Evolutionary conservation across 257 asterid species (phyloP).

Genomic region (Lycium ferocissimum): DNA sequence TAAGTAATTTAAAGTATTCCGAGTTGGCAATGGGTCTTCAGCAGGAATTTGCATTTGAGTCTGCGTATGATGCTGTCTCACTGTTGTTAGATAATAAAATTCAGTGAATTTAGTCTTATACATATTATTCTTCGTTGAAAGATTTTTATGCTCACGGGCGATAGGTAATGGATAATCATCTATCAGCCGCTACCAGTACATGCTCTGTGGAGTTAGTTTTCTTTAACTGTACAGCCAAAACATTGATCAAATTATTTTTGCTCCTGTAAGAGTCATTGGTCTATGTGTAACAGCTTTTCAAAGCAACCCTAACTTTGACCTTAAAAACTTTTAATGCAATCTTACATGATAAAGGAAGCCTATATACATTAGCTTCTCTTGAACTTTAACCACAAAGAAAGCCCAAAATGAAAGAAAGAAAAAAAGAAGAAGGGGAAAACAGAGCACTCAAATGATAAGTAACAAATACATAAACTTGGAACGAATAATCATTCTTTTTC

Average conservation of each 20-base stretch:
- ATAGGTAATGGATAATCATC: background rate
- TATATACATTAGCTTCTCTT: slow-evolving; percentile 57
- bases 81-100: background rate
- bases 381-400: slow-evolving; percentile 34
- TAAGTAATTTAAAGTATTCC: background rate
- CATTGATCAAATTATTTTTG: slow-evolving; percentile 5
- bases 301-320: slow-evolving; percentile 2
- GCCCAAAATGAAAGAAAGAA: background rate
- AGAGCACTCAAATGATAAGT: slow-evolving; percentile 11
- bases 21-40: background rate
- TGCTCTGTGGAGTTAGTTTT: background rate
- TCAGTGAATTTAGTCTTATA: background rate
- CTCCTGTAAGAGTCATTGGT: background rate
- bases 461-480: background rate
- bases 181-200: background rate
- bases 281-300: background rate
- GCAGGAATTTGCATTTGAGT: background rate
- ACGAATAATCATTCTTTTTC: slow-evolving; percentile 31
- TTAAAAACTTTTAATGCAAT: background rate
- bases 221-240: background rate
- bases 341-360: slow-evolving; percentile 17
- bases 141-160: background rate
- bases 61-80: background rate
- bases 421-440: slow-evolving; percentile 13
- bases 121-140: background rate